These are phyloP conservation scores for Colletotrichum nymphaeae DNA, from an alignment of 2,329 filamentous ascomycete species.

Conservation along the genomic window DNA sequence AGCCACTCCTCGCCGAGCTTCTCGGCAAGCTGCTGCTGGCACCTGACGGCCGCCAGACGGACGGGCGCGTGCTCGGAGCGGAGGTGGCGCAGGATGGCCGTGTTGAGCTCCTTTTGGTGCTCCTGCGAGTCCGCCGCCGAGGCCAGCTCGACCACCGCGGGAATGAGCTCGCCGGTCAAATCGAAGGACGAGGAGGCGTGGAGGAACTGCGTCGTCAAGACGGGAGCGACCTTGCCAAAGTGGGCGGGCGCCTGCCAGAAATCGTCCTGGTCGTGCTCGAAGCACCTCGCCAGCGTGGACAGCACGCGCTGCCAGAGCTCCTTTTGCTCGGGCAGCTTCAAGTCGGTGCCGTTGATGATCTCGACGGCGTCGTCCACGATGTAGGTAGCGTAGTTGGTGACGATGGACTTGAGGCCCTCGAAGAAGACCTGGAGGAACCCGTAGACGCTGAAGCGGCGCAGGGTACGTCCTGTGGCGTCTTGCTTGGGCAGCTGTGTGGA, in stretches of 20 bases:
- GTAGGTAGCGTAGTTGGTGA: slow-evolving; percentile 91
- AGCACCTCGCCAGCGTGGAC: slow-evolving; percentile 77
- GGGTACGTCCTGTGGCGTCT: slow-evolving; percentile 66
- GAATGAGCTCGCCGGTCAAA: slow-evolving; percentile 68
- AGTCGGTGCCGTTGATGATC: slow-evolving; percentile 63
- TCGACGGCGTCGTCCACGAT: slow-evolving; percentile 80
- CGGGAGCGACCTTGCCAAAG: slow-evolving; percentile 77
- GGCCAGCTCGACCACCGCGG: slow-evolving; percentile 83
- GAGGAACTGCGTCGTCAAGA: slow-evolving; percentile 75
- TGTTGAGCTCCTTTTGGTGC: slow-evolving; percentile 92
- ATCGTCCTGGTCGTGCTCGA: slow-evolving; percentile 91
- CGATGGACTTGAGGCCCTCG: slow-evolving; percentile 88
- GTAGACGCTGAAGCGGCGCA: slow-evolving; percentile 82
- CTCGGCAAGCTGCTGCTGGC: slow-evolving; percentile 83
- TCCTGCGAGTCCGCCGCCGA: slow-evolving; percentile 84
- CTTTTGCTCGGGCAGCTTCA: slow-evolving; percentile 62
- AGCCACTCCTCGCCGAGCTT: slow-evolving; percentile 94
- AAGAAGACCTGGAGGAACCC: slow-evolving; percentile 86
- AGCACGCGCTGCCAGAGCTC: slow-evolving; percentile 78
- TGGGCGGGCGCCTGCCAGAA: slow-evolving; percentile 96
- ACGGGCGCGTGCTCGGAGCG: slow-evolving; percentile 78
- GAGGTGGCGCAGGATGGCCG: slow-evolving; percentile 80
- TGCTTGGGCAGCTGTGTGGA: slow-evolving; percentile 71
- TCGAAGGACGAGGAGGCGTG: slow-evolving; percentile 57
- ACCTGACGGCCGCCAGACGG: slow-evolving; percentile 83